Conservation (phyloP, 352 stramenopile genomes). For the Phytopythium ostracodes region DNA sequence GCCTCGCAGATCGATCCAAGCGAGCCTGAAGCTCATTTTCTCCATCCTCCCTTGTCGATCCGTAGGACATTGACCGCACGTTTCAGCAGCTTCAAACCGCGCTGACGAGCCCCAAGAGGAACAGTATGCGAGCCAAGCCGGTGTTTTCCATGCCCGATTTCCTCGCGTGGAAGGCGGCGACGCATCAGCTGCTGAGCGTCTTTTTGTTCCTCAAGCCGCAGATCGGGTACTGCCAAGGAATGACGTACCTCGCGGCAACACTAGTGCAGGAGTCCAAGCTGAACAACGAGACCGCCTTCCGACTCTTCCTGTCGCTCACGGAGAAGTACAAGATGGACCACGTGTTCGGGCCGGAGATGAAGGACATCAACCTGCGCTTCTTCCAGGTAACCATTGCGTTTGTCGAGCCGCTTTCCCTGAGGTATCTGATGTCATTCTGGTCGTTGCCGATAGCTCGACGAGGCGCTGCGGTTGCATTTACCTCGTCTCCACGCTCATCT, state of each 20-base stretch:
- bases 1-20: not conserved
- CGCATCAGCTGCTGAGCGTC: slow-evolving; percentile 33
- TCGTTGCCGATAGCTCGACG: slow-evolving; percentile 24
- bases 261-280: slow-evolving; percentile 43
- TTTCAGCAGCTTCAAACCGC: slow-evolving; percentile 35
- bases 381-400: slow-evolving; percentile 18
- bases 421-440: not conserved
- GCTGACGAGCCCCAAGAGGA: slow-evolving; percentile 16
- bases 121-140: slow-evolving; percentile 18
- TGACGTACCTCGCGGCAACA: slow-evolving; percentile 39
- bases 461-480: slow-evolving; percentile 34
- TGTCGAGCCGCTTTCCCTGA: not conserved
- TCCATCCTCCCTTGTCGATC: not conserved
- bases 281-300: slow-evolving; percentile 42
- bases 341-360: slow-evolving; percentile 44
- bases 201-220: slow-evolving; percentile 48
- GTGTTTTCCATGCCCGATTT: slow-evolving; percentile 29
- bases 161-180: slow-evolving; percentile 29
- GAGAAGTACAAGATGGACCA: slow-evolving; percentile 48
- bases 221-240: slow-evolving; percentile 53
- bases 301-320: slow-evolving; percentile 41
- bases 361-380: slow-evolving; percentile 47
- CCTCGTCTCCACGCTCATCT: slow-evolving; percentile 33
- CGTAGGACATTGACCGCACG: slow-evolving; percentile 40
- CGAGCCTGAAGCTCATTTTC: too few relatives aligned